A percentile compares a stretch with the other conserved stretches of the same genome.
These are phyloP conservation scores for Prunus davidiana DNA, from an alignment of 306 rosid species.

Conservation along the genomic window DNA sequence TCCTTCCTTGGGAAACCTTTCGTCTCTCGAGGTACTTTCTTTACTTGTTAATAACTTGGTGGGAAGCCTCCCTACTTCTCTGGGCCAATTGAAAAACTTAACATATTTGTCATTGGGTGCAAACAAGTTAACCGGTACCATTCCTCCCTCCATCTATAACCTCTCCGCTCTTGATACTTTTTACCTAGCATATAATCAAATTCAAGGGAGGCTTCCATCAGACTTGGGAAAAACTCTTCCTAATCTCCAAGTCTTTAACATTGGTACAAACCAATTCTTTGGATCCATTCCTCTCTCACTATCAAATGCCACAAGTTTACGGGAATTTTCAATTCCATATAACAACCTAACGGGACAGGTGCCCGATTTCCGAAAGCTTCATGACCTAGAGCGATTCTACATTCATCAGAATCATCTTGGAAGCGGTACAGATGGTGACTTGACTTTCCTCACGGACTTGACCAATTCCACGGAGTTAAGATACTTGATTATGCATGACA, in stretches of 20 bases:
- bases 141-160: neutral
- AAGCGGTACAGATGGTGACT: neutral
- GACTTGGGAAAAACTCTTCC: neutral
- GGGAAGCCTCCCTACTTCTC: neutral
- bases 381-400: neutral
- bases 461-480: neutral
- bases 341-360: neutral
- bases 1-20: neutral
- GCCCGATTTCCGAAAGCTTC: neutral
- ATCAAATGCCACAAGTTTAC: neutral
- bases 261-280: accelerated
- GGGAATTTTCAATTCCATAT: accelerated
- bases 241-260: neutral
- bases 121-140: neutral
- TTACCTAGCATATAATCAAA: accelerated
- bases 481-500: accelerated
- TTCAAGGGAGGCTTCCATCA: neutral
- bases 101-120: neutral
- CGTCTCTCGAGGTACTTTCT: neutral
- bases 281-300: neutral
- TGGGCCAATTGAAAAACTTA: neutral
- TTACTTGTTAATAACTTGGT: neutral
- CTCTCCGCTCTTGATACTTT: neutral
- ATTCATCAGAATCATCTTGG: neutral
- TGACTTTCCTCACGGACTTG: neutral